Conservation (phyloP, 2,329 filamentous ascomycete species). For the Stagonosporopsis vannaccii region DNA sequence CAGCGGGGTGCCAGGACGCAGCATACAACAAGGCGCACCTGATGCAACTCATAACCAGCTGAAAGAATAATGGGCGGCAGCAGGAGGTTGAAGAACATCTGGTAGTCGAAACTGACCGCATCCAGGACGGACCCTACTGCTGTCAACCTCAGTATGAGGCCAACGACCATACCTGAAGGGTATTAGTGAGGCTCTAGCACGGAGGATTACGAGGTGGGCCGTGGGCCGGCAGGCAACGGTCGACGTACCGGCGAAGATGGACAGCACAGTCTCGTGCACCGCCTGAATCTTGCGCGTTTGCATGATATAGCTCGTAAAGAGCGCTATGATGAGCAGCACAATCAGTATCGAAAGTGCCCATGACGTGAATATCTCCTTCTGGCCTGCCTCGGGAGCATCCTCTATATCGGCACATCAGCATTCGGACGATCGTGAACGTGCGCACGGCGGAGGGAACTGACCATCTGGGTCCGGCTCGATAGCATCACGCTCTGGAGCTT, state of each 20-base stretch:
- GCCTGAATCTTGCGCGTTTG: slow-evolving; percentile 97
- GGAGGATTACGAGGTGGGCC: slow-evolving; percentile 24
- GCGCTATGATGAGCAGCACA: slow-evolving; percentile 87
- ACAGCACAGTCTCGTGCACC: slow-evolving; percentile 96
- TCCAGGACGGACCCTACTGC: slow-evolving; percentile 84
- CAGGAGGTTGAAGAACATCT: slow-evolving; percentile 99
- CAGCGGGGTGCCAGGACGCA: background rate
- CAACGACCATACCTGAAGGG: slow-evolving; percentile 86
- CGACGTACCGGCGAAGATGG: slow-evolving; percentile 86
- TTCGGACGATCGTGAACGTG: slow-evolving; percentile 21
- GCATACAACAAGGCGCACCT: slow-evolving; percentile 55
- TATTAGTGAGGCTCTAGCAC: slow-evolving; percentile 35
- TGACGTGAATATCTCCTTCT: slow-evolving; percentile 94
- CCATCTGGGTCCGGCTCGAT: slow-evolving; percentile 57
- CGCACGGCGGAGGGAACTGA: slow-evolving; percentile 33
- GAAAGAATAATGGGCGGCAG: slow-evolving; percentile 98
- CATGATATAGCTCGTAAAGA: slow-evolving; percentile 96
- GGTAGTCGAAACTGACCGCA: slow-evolving; percentile 95
- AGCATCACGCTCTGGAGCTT: slow-evolving; percentile 52
- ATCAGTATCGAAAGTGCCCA: slow-evolving; percentile 98
- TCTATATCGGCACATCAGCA: slow-evolving; percentile 57
- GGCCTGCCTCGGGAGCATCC: slow-evolving; percentile 74
- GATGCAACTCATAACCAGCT: slow-evolving; percentile 95
- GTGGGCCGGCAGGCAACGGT: slow-evolving; percentile 15
- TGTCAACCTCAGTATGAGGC: slow-evolving; percentile 82